Conservation (phyloP, 176 grass and related monocot species). For the Coix lacrymajobi region DNA sequence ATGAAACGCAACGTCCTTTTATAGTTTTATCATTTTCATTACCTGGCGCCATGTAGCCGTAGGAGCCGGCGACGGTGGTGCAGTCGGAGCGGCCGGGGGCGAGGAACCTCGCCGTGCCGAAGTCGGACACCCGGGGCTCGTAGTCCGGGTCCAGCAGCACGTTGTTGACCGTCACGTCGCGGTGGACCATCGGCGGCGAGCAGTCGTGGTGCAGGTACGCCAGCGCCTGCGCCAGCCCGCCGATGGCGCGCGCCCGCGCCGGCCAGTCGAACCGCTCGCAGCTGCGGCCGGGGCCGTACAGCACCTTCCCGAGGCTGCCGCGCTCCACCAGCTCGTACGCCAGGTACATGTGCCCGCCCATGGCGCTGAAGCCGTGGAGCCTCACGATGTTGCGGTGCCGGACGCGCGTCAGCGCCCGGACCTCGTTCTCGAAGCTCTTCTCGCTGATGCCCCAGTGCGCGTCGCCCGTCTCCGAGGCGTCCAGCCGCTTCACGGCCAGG, state of each 20-base stretch:
- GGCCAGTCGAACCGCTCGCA: conserved; percentile 36
- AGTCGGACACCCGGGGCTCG: conserved; percentile 64
- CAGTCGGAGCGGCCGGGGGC: conserved; percentile 34
- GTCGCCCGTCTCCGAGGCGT: conserved; percentile 22
- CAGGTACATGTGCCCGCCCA: conserved; percentile 52
- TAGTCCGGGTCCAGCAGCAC: conserved; percentile 51
- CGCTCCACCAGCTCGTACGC: conserved; percentile 63
- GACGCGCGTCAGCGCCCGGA: conserved; percentile 46
- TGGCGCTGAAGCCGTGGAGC: conserved; percentile 68
- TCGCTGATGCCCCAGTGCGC: conserved; percentile 19
- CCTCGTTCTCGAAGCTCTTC: conserved; percentile 78
- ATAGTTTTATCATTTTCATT: background rate
- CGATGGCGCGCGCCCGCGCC: conserved; percentile 39
- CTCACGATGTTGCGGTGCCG: conserved; percentile 75
- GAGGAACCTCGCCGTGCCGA: conserved; percentile 63
- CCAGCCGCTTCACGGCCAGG: conserved; percentile 70
- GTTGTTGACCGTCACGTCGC: conserved; percentile 70
- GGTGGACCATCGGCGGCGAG: conserved; percentile 54
- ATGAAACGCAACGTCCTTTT: background rate
- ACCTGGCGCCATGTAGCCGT: conserved; percentile 92
- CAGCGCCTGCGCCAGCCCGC: conserved; percentile 50
- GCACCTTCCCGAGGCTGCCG: conserved; percentile 54
- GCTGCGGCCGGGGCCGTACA: conserved; percentile 26
- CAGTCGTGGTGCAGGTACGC: conserved; percentile 84
- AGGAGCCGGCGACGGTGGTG: conserved; percentile 57